Conservation (phyloP, 257 asterid genomes). For the Avicennia marina region DNA sequence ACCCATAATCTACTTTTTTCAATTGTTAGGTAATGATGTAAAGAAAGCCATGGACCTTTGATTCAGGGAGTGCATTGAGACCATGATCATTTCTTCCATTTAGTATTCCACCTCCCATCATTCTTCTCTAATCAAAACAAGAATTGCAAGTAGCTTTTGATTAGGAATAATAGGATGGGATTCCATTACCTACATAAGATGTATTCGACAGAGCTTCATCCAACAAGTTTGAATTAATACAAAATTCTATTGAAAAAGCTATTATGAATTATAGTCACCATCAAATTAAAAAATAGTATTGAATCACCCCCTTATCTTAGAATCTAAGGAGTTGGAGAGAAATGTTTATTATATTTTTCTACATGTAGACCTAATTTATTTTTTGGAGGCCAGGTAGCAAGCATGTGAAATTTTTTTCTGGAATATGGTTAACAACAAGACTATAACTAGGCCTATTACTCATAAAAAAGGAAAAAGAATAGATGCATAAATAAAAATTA, state of each 20-base stretch:
- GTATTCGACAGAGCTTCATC: conserved; percentile 17
- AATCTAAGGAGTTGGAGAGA: no score
- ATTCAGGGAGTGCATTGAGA: conserved; percentile 77
- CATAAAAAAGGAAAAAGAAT: not conserved
- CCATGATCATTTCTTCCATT: conserved; percentile 97
- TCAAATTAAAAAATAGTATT: no score
- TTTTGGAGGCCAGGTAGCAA: not conserved
- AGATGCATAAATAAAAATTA: no score
- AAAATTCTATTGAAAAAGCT: no score
- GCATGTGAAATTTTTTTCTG: not conserved
- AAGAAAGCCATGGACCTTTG: conserved; percentile 59
- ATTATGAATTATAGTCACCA: conserved; percentile 4
- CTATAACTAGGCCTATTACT: not conserved
- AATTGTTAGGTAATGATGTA: conserved; percentile 3
- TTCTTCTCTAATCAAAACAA: conserved; percentile 95
- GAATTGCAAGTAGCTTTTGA: conserved; percentile 91
- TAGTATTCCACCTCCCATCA: conserved; percentile 98
- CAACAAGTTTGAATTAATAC: no score
- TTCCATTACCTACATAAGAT: conserved; percentile 74
- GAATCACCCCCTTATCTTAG: no score
- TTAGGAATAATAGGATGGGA: conserved; percentile 76
- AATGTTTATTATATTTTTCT: not conserved
- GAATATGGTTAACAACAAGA: not conserved
- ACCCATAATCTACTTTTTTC: conserved; percentile 15
- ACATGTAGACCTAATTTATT: not conserved